Base-by-base conservation (phyloP, 495 filamentous ascomycete species). In the Chlorociboria aeruginascens region DNA sequence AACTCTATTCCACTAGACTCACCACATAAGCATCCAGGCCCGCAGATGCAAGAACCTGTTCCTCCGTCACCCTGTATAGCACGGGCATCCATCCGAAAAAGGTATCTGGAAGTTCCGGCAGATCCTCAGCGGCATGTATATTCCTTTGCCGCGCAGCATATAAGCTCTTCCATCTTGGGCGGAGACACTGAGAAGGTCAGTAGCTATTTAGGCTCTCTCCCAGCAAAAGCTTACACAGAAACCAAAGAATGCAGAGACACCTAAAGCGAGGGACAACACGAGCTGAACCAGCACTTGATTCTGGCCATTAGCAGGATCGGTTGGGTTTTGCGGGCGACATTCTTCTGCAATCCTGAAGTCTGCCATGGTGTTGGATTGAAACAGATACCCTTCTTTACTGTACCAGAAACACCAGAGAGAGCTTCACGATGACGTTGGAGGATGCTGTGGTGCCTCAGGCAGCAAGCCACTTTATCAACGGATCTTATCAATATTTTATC, bases 1-100 rank as follows among this genome's bases (percentile, higher is more conserved):
- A 28, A 8, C 40, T 45, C 11, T 14, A 8, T n/a, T n/a, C 10
- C n/a, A 29, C 14, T 20, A 35, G 38, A 74, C 83, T 61, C 65
- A 89, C 85, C 53, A 95, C 92, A 64, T 82, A 99, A 44, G 92
- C 93, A 68, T 99, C 93, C 39, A 99, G 70, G 0, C 93, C 93
- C 10, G 89, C 89, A 29, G 90, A 92, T 33, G 82, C 79, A 39
- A 99, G 70, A 16, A 97, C 78, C 63, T 97, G 81, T 58, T 94
- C 77, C 38, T 97, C 89, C 10, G 83, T 86, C 43, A 99, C 85
- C 43, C 67, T 71, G 70, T 90, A 92, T n/a, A 99, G 69, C 8
- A 80, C 77, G 2, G 86, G 81, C 31, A 97, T 92, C 93, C 93
- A 99, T 58, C 89, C 92, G 52, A 97, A 85, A 57, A 95, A 81